Conservation (phyloP, 2,329 filamentous ascomycete genomes). For the Alternaria novae-zelandiae region DNA sequence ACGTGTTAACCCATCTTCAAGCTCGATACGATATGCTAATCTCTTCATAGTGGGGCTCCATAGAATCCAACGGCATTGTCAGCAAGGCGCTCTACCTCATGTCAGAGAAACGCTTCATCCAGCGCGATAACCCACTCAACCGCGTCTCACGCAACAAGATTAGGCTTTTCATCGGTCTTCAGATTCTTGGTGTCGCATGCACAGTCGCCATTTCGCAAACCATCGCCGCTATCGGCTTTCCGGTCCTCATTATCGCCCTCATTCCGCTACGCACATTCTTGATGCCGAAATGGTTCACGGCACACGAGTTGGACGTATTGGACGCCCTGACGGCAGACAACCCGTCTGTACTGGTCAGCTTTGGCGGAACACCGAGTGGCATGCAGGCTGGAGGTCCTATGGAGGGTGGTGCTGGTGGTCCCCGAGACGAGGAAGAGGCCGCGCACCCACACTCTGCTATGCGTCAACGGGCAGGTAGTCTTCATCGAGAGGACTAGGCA, state of each 20-base stretch:
- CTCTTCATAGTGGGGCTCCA: constrained; percentile 48
- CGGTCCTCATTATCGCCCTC: constrained; percentile 61
- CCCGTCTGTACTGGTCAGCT: constrained; percentile 58
- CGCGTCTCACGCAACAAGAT: constrained; percentile 54
- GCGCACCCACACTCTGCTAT: constrained; percentile 9
- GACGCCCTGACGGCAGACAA: constrained; percentile 61
- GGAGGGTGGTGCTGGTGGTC: constrained; percentile 12
- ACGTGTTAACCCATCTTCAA: constrained; percentile 25
- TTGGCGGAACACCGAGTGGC: constrained; percentile 55
- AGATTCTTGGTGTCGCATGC: constrained; percentile 56
- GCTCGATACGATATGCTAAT: background rate
- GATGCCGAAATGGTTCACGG: constrained; percentile 58
- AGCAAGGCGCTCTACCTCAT: constrained; percentile 57
- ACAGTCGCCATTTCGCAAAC: constrained; percentile 64
- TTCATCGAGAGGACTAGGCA: background rate
- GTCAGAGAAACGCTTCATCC: constrained; percentile 55
- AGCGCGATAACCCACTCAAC: constrained; percentile 55
- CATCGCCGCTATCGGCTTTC: constrained; percentile 63
- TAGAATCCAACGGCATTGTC: constrained; percentile 57
- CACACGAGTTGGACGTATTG: constrained; percentile 56
- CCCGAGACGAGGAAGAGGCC: constrained; percentile 23
- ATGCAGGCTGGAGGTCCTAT: constrained; percentile 16
- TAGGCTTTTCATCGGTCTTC: constrained; percentile 56
- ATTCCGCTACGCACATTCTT: constrained; percentile 61
- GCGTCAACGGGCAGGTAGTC: constrained; percentile 31